Conservation (phyloP, 106 monocot genomes). For the Acorus gramineus region DNA sequence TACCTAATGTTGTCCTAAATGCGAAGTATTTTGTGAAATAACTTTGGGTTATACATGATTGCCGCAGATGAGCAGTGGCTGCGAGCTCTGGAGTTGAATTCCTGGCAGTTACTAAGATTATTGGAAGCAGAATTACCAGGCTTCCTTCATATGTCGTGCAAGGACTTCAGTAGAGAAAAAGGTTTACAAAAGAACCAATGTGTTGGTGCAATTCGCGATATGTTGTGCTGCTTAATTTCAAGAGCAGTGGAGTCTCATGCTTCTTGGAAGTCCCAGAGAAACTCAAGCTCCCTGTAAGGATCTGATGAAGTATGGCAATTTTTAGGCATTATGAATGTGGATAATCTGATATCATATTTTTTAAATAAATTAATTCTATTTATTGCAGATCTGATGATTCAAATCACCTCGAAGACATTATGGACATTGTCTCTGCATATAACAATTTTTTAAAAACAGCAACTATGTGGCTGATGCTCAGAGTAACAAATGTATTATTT, state of each 20-base stretch:
- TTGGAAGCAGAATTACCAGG: constrained; percentile 60
- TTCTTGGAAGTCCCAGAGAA: constrained; percentile 23
- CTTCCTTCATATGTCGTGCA: constrained; percentile 27
- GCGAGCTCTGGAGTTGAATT: constrained; percentile 71
- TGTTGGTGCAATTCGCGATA: constrained; percentile 12
- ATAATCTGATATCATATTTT: background rate
- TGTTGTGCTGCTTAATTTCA: constrained; percentile 31
- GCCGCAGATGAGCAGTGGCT: constrained; percentile 68
- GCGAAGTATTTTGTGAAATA: too few relatives aligned
- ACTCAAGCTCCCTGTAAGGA: constrained; percentile 33
- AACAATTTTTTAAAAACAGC: constrained; percentile 57
- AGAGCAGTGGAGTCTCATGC: constrained; percentile 48
- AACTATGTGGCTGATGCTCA: constrained; percentile 74
- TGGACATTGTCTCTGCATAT: constrained; percentile 33
- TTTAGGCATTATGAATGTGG: background rate
- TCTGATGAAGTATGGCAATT: background rate
- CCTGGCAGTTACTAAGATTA: constrained; percentile 83
- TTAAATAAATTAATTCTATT: background rate
- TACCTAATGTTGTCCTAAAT: too few relatives aligned
- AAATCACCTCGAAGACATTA: constrained; percentile 19
- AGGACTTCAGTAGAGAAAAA: constrained; percentile 3
- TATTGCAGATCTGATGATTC: constrained; percentile 32
- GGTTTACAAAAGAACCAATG: constrained; percentile 10
- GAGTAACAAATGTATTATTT: constrained; percentile 66
- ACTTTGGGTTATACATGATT: too few relatives aligned